Evolutionary conservation across 306 rosid genomes (phyloP).

Genomic region (Hippophae rhamnoides): DNA sequence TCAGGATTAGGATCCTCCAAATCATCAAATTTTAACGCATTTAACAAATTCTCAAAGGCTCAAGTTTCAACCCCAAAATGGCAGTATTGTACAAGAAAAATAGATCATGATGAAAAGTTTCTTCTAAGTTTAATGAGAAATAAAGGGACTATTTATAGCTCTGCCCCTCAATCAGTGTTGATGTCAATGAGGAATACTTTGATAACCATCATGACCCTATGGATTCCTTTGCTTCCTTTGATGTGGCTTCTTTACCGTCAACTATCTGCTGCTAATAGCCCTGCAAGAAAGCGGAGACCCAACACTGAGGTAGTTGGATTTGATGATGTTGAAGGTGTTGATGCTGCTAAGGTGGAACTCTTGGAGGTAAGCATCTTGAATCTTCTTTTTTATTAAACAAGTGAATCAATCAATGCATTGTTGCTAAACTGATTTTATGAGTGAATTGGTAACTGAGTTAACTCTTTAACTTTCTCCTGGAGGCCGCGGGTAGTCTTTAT

Average conservation of each 20-base stretch:
- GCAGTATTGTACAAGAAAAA: conserved; percentile 77
- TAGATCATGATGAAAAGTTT: conserved; percentile 80
- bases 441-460: background rate
- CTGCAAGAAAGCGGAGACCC: conserved; percentile 67
- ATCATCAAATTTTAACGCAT: conserved; percentile 20
- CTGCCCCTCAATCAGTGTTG: conserved; percentile 79
- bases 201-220: conserved; percentile 62
- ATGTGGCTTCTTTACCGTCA: conserved; percentile 97
- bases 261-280: conserved; percentile 81
- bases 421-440: background rate
- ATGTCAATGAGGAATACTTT: conserved; percentile 67
- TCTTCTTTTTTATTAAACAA: background rate
- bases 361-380: conserved; percentile 61
- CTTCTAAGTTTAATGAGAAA: conserved; percentile 80
- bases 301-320: conserved; percentile 63
- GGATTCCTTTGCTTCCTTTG: conserved; percentile 90
- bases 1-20: conserved; percentile 23
- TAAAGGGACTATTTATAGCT: conserved; percentile 67
- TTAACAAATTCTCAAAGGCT: conserved; percentile 34
- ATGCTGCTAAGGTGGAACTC: conserved; percentile 84
- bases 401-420: background rate
- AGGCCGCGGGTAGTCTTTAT: background rate
- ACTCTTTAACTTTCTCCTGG: background rate
- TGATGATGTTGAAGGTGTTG: conserved; percentile 95
- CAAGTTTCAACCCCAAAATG: conserved; percentile 47